These are phyloP conservation scores for Diplodia scrobiculata DNA, from an alignment of 2,329 filamentous ascomycete species.

Conservation along the genomic window DNA sequence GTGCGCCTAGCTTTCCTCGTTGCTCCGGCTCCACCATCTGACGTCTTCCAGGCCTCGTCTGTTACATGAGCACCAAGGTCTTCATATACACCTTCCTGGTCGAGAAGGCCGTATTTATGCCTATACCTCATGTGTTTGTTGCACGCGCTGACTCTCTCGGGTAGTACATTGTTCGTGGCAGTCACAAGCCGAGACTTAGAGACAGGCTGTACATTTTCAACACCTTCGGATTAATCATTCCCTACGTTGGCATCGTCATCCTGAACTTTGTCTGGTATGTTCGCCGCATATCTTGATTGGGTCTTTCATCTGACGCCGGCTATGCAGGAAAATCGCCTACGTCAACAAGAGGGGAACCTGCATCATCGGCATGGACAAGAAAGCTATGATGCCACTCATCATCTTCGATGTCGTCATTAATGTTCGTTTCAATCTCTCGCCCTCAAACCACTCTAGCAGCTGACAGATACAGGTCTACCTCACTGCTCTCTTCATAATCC, in stretches of 20 bases:
- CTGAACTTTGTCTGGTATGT: slow-evolving; percentile 22
- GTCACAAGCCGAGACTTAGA: slow-evolving; percentile 12
- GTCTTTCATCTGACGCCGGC: background rate
- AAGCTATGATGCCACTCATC: slow-evolving; percentile 64
- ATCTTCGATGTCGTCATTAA: slow-evolving; percentile 63
- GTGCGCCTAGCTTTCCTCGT: slow-evolving; percentile 35
- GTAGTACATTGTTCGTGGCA: slow-evolving; percentile 23
- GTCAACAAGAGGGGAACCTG: slow-evolving; percentile 54
- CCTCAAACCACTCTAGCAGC: background rate
- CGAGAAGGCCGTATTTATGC: slow-evolving; percentile 15
- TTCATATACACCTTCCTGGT: slow-evolving; percentile 27
- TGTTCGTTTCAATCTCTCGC: slow-evolving; percentile 32
- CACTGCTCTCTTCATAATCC: slow-evolving; percentile 64
- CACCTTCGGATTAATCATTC: slow-evolving; percentile 13
- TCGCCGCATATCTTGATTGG: background rate
- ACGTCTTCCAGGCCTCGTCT: slow-evolving; percentile 16
- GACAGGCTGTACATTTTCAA: slow-evolving; percentile 28
- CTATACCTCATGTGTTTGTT: background rate
- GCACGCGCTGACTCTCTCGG: background rate
- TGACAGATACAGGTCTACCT: slow-evolving; percentile 52
- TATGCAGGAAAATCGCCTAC: slow-evolving; percentile 58
- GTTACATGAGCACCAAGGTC: slow-evolving; percentile 27
- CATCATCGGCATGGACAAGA: slow-evolving; percentile 62
- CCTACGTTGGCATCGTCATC: slow-evolving; percentile 18
- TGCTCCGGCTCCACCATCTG: background rate